Evolutionary conservation across 1,284 basidiomycete species (phyloP), one percentile per base, ranked within the genome.

Genomic region (Takashimella koratensis): DNA sequence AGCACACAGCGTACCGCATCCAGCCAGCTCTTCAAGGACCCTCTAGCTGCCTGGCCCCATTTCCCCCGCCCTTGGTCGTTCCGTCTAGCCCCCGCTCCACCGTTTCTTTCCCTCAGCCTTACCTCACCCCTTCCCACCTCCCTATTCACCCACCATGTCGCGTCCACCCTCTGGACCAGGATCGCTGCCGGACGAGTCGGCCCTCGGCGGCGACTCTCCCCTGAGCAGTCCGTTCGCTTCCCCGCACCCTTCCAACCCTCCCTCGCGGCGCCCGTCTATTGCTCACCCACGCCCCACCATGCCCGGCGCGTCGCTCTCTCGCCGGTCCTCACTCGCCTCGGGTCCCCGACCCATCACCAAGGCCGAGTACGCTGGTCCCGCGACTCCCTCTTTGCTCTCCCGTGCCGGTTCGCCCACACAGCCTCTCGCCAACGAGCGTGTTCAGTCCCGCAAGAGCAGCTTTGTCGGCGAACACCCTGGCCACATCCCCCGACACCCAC

Each of bases 371-470:
- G 65, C 66, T 13, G 66, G 67, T 4, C 65, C 68, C 8, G 52
- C 54, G 0, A 74, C 75, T 12, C 75, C 75, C 8, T 69, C 66
- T 22, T 57, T 76, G 27, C 67, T 76, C 36, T 70, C 67, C 39
- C 66, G 75, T 59, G 75, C 75, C 1, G 75, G 75, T 42, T 71
- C 68, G 11, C 75, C 75, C 4, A 74, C 71, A 2, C 59, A 70
- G 23, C 75, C 75, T 8, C 53, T 76, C 20, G 65, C 65, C 40
- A 70, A 67, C 41, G 64, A 70, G 25, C 60, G 64, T 46, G 68
- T 67, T 19, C 45, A 36, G 30, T 64, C 56, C 54, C 53, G 56
- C 4, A 57, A 59, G 43, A 53, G 52, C 40, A 57, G 54, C 19
- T 59, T 67, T 46, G 65, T 51, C n/a, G 63, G 59, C 12, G 51